Evolutionary conservation across 768 basidiomycete genomes (phyloP).

Genomic region (Agaricus sinodeliciosus): DNA sequence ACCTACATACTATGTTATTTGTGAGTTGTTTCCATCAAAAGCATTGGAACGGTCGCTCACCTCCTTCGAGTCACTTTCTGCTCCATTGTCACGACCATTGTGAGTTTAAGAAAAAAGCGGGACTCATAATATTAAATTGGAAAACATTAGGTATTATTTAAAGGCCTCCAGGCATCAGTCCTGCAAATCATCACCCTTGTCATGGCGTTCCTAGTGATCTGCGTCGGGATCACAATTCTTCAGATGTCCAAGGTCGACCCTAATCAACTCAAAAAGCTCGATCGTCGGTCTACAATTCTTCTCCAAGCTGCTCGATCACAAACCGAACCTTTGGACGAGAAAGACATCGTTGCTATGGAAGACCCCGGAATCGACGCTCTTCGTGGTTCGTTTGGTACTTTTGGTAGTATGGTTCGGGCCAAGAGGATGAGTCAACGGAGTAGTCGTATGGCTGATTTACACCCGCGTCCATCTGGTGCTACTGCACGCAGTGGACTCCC

Average conservation of each 20-base stretch:
- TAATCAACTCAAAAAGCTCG: constrained; percentile 66
- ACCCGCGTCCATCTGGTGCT: constrained; percentile 29
- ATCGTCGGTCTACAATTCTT: constrained; percentile 84
- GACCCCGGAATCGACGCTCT: constrained; percentile 93
- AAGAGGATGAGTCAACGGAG: constrained; percentile 49
- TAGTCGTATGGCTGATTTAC: constrained; percentile 21
- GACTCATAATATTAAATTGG: not conserved
- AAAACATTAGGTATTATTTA: constrained; percentile 64
- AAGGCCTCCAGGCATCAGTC: constrained; percentile 76
- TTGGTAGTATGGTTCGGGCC: constrained; percentile 85
- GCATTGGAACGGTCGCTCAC: constrained; percentile 10
- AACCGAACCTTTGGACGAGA: constrained; percentile 67
- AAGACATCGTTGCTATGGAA: constrained; percentile 56
- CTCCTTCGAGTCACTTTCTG: constrained; percentile 65
- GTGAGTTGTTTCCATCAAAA: constrained; percentile 31
- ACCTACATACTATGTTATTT: constrained; percentile 83
- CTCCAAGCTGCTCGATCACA: constrained; percentile 76
- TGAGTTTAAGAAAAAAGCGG: constrained; percentile 24
- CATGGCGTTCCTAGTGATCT: constrained; percentile 88
- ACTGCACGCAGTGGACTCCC: constrained; percentile 17
- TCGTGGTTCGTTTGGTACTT: constrained; percentile 83
- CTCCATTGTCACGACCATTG: constrained; percentile 79
- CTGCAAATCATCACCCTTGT: constrained; percentile 85
- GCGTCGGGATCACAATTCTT: constrained; percentile 87
- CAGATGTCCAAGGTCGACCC: constrained; percentile 97